Conservation (phyloP, 192 early-diverging fungal species). For the Coemansia sp. region DNA sequence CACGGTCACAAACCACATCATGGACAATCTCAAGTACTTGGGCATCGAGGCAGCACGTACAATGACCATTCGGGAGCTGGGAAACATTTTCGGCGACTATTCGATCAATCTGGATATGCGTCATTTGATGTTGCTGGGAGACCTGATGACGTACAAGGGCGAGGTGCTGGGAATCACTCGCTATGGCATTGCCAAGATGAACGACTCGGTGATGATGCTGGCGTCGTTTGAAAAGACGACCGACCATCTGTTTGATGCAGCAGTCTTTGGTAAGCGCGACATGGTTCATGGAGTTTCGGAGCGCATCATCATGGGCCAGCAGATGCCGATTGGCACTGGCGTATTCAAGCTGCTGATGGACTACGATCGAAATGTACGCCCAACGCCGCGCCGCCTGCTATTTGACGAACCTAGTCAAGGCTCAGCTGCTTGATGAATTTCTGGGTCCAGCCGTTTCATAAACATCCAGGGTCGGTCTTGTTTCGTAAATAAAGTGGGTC, state of each 20-base stretch:
- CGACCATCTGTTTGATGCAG: constrained; percentile 97
- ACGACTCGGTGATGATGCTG: constrained; percentile 97
- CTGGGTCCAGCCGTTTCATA: background rate
- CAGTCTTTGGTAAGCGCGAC: constrained; percentile 93
- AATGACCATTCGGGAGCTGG: constrained; percentile 89
- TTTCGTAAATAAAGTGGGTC: background rate
- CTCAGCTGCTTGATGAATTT: too few species aligned
- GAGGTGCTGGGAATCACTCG: constrained; percentile 98
- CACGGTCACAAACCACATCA: constrained; percentile 86
- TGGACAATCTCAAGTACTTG: constrained; percentile 85
- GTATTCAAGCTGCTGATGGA: constrained; percentile 88
- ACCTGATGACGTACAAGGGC: constrained; percentile 98
- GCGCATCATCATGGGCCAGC: constrained; percentile 99
- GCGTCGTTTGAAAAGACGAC: constrained; percentile 99
- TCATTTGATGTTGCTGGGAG: constrained; percentile 94
- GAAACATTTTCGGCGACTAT: constrained; percentile 80
- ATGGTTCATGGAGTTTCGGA: constrained; percentile 95
- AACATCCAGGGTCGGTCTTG: background rate
- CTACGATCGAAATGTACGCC: constrained; percentile 60
- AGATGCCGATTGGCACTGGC: constrained; percentile 95
- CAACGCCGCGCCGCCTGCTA: constrained; percentile 57
- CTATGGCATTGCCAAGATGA: constrained; percentile 99
- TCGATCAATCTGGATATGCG: constrained; percentile 93
- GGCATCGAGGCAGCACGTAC: constrained; percentile 95
- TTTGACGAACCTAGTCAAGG: constrained; percentile 57